Conservation (phyloP, 148 eudicot genomes). For the Heliamphora exappendiculata region DNA sequence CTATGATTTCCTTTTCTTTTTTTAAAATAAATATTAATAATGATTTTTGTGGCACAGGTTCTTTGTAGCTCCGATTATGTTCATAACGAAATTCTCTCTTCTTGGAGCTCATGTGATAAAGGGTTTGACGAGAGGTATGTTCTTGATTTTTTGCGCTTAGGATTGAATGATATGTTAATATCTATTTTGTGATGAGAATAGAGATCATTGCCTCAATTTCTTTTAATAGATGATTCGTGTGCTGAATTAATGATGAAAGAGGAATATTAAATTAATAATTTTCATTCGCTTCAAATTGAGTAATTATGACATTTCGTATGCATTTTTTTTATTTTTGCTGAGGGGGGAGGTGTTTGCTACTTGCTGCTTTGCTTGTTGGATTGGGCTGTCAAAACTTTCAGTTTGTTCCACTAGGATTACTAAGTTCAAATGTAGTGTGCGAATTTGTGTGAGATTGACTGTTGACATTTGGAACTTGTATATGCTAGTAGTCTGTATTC, state of each 20-base stretch:
- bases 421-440: background rate
- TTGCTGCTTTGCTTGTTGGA: background rate
- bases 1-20: too few relatives aligned
- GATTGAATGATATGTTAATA: too few relatives aligned
- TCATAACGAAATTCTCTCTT: slow-evolving; percentile 10
- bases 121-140: slow-evolving; percentile 10
- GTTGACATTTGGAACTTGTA: background rate
- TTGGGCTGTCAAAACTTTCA: background rate
- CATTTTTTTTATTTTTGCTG: too few relatives aligned
- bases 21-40: too few relatives aligned
- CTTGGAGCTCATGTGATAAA: slow-evolving; percentile 15
- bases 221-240: too few relatives aligned
- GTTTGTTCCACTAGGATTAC: background rate
- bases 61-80: slow-evolving; percentile 8
- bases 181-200: too few relatives aligned
- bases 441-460: background rate
- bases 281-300: too few relatives aligned
- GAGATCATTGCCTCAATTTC: too few relatives aligned
- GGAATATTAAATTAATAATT: too few relatives aligned
- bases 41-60: too few relatives aligned
- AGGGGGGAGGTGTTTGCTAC: background rate
- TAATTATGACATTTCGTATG: too few relatives aligned
- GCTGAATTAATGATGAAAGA: background rate
- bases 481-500: background rate
- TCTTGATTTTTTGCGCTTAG: background rate